phyloP scores from a whole-genome alignment of 2,329 filamentous ascomycete genomes.

The Bipolaris bicolor region DNA sequence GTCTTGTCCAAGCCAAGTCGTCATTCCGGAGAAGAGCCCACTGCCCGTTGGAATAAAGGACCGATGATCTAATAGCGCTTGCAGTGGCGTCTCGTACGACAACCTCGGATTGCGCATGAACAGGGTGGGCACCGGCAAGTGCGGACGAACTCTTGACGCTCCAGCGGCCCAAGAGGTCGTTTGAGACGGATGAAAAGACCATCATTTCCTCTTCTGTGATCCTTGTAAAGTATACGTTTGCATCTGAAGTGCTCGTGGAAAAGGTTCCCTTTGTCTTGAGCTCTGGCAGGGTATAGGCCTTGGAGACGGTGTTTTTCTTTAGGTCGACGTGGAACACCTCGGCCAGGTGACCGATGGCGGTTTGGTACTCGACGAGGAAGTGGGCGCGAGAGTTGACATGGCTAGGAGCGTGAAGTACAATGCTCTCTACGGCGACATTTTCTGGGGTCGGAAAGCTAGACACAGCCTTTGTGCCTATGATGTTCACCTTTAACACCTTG shows the following conservation, averaged over 20 bases:
- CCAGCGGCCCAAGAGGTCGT: constrained; percentile 79
- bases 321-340: constrained; percentile 85
- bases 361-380: constrained; percentile 83
- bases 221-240: constrained; percentile 88
- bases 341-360: constrained; percentile 73
- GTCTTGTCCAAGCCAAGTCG: constrained; percentile 76
- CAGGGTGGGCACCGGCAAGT: constrained; percentile 48
- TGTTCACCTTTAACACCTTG: constrained; percentile 71
- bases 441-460: constrained; percentile 53
- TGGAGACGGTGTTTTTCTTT: constrained; percentile 70
- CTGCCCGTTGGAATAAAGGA: constrained; percentile 69
- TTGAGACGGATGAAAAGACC: constrained; percentile 76
- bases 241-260: constrained; percentile 75
- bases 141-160: constrained; percentile 56
- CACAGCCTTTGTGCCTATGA: constrained; percentile 61
- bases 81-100: constrained; percentile 70
- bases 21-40: constrained; percentile 88
- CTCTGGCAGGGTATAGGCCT: constrained; percentile 79
- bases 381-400: constrained; percentile 74
- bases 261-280: constrained; percentile 75
- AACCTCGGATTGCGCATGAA: constrained; percentile 82
- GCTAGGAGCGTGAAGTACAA: constrained; percentile 75
- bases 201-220: constrained; percentile 75
- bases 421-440: constrained; percentile 54
- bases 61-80: constrained; percentile 79